Base-by-base conservation (phyloP, 176 grass and related monocot species). In the Eremochloa ophiuroides region DNA sequence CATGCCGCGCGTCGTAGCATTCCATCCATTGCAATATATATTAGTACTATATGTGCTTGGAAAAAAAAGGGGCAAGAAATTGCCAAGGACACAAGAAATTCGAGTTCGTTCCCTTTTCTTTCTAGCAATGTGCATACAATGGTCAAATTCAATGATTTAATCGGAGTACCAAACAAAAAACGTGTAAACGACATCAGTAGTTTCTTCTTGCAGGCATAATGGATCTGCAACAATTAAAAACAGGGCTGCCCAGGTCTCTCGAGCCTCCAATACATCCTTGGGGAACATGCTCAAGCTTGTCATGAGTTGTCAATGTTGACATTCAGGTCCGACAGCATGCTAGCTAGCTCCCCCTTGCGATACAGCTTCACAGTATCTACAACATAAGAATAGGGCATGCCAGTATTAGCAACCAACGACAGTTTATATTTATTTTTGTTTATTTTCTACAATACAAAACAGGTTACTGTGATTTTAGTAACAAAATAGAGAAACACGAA, bases 331-430 rank as follows among this genome's bases (percentile, higher is more conserved):
- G 86, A 83, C 37, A 94, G 67, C 90, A 94, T 56, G 71, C 77
- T 87, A 83, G 82, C 85, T 40, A 94, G 83, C 35, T 98, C 88
- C 56, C 95, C 92, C 72, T 94, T 92, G 66, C 74, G 88, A 74
- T 94, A 68, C 69, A 98, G 90, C 76, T 92, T 94, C 81, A 98
- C 80, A 0, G 95, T 98, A 84, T 98, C 92, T 98, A 78, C 78
- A 89, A 5, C 66, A 91, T 60, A 86, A 68, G 62, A 62, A 69
- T 2, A 51, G 15, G 5, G 15, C 62, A 63, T 33, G n/a, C 30
- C 18, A 30, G 18, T 27, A 27, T 80, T 62, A 90, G 27, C 63
- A 43, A 62, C 33, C 10, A 55, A 13, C n/a, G 2, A 83, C 11
- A n/a, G n/a, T n/a, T n/a, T n/a, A n/a, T n/a, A n/a, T n/a, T n/a